Percentiles rank a stretch among this genome's conserved stretches.
phyloP scores from a whole-genome alignment of 345 rosid genomes.

The Citrus reticulata region DNA sequence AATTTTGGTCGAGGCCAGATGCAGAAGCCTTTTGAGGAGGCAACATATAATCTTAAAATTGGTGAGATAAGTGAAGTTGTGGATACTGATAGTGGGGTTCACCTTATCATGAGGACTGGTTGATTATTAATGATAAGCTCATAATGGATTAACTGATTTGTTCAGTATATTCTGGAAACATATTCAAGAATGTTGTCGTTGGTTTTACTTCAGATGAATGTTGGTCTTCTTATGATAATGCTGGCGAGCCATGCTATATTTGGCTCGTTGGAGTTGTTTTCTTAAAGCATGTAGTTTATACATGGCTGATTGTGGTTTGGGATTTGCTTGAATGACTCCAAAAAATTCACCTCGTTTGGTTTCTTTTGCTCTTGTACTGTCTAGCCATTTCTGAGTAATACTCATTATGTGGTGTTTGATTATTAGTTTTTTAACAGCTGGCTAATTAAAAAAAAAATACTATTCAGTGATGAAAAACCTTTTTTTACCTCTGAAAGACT shows the following conservation, averaged over 20 bases:
- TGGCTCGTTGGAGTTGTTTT: not conserved
- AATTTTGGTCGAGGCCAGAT: conserved; percentile 88
- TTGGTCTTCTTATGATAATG: not conserved
- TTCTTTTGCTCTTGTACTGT: not conserved
- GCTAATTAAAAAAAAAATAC: not conserved
- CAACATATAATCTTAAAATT: conserved; percentile 64
- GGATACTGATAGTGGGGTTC: conserved; percentile 92
- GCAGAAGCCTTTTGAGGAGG: conserved; percentile 97
- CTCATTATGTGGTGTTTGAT: not conserved
- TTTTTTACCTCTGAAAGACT: no score
- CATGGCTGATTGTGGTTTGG: conserved; percentile 7
- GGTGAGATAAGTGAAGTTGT: conserved; percentile 93
- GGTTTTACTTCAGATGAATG: not conserved
- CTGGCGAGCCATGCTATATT: not conserved
- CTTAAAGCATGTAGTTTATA: not conserved
- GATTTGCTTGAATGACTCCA: not conserved
- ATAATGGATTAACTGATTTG: not conserved
- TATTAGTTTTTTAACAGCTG: not conserved
- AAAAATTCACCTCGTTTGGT: not conserved
- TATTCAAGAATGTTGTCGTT: conserved; percentile 4
- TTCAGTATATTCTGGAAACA: not conserved
- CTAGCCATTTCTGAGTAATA: not conserved
- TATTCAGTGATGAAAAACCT: no score
- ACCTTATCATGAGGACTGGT: conserved; percentile 86
- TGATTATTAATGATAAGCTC: conserved; percentile 19